A percentile compares a stretch with the other conserved stretches of the same genome.
phyloP scores from a whole-genome alignment of 2,329 filamentous ascomycete species.

The Colletotrichum cuscutae region DNA sequence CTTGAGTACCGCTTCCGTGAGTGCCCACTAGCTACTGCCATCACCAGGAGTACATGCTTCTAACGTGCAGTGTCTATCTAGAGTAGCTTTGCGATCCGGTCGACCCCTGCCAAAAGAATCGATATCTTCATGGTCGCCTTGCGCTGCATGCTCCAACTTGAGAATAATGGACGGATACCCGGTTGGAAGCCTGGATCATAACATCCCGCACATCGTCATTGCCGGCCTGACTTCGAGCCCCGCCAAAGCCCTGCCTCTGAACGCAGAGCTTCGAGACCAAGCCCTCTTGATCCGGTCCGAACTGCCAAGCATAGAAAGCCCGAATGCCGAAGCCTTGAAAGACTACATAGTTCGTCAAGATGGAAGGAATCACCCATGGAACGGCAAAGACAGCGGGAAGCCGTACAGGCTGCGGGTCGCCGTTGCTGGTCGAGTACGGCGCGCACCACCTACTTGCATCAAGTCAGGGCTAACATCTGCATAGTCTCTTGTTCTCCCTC shows the following conservation, averaged over 20 bases:
- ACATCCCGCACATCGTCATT: conserved; percentile 84
- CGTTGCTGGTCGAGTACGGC: conserved; percentile 81
- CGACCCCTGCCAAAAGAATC: conserved; percentile 21
- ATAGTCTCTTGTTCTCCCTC: conserved; percentile 66
- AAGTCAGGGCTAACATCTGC: conserved; percentile 40
- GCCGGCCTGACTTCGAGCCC: conserved; percentile 72
- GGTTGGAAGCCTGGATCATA: conserved; percentile 83
- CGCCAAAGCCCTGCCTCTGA: conserved; percentile 52
- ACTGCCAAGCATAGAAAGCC: conserved; percentile 72
- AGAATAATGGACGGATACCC: conserved; percentile 81
- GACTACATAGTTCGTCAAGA: conserved; percentile 74
- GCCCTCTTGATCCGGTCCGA: conserved; percentile 76
- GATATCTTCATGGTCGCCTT: neutral
- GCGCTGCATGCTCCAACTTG: conserved; percentile 39
- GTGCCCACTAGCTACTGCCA: neutral
- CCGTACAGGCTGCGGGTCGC: conserved; percentile 74
- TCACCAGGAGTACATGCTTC: neutral
- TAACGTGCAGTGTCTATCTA: conserved; percentile 5
- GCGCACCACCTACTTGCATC: conserved; percentile 34
- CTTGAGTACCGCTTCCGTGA: conserved; percentile 16
- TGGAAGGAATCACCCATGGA: conserved; percentile 74
- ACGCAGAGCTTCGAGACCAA: conserved; percentile 65
- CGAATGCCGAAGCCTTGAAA: conserved; percentile 72
- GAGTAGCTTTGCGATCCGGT: conserved; percentile 16
- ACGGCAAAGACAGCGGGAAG: conserved; percentile 62